Base-by-base conservation (phyloP, 2,329 filamentous ascomycete genomes). In the Thermothelomyces thermophilus region DNA sequence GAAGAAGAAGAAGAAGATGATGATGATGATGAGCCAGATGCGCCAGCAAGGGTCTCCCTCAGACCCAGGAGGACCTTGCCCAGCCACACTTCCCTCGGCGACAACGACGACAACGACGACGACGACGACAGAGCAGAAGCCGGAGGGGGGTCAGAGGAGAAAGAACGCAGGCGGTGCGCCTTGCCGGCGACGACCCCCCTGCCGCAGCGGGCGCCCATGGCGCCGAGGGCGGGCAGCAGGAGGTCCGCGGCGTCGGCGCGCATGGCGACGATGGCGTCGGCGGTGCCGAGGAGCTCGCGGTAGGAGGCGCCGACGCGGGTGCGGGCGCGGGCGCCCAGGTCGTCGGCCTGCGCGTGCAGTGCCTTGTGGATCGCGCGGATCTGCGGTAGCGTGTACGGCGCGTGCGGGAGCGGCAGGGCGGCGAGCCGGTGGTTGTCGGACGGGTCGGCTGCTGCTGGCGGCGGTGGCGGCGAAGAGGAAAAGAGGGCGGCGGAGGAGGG, bases 261-360 rank as follows among this genome's bases (percentile, higher is more conserved):
- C 88, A 97, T 95, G 53, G 83, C 79, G 48, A 96, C 86, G 58
- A 97, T 97, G n/a, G 84, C 84, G 69, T 96, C 90, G 48, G 91
- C 91, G 0, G 91, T 96, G 46, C 87, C 87, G 22, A 97, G 81
- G 8, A 97, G 81, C 61, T 93, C 88, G 58, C 91, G 86, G 68
- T 97, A 97, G 62, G 78, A 82, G 51, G 71, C 74, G 57, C 81
- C 81, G 54, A 84, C 81, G 63, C 82, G 77, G 16, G 75, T 81
- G 58, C 81, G 79, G 61, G 84, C 71, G 28, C 80, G 79, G 43
- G 71, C 71, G 30, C 79, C 74, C 60, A 82, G 82, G 63, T 84
- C 80, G 55, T 83, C 80, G 58, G 82, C 75, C 57, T 77, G 72
- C 9, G 68, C 70, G 62, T 80, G 78, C 33, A 84, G 73, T 19